Evolutionary conservation across 768 basidiomycete genomes (phyloP), one percentile per base, ranked within the genome.

Genomic region (Boletus edulis): DNA sequence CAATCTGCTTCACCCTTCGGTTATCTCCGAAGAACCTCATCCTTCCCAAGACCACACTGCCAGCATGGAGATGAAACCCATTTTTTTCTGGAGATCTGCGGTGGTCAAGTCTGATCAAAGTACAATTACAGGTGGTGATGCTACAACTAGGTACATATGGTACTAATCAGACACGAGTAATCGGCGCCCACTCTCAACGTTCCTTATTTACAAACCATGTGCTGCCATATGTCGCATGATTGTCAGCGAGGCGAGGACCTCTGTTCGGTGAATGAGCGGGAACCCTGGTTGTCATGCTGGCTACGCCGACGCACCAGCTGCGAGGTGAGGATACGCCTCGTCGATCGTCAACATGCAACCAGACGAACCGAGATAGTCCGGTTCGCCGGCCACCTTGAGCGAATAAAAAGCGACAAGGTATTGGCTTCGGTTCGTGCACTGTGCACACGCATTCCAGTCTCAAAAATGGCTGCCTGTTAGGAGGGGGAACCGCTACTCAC

Each of bases 281-380:
- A 13, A 54, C 52, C 59, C 59, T 54, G 31, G 49, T 51, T 29
- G 44, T 50, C 45, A 51, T 37, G 39, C 20, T 46, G 15, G 45
- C 32, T 31, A 49, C 27, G 43, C 22, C 51, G 47, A 69, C 78
- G 59, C 61, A 84, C 87, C 87, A 52, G 75, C 74, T 32, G 80
- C 81, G 40, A 87, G 72, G 49, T 81, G 73, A 3, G 74, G 76
- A 49, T 78, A 87, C 7, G 75, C 72, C 59, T 87, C 87, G 40
- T 85, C 83, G 18, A 89, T 75, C 29, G 80, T 83, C 45, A 89
- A 69, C 72, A 81, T 79, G 55, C 82, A 83, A 2, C 85, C 85
- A 3, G 84, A 85, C 0, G 84, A 84, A 43, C 71, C 64, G 1
- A 40, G 44, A 57, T 85, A 85, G 17, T 73, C 73, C 4, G 83